Base-by-base conservation (phyloP, 2,329 filamentous ascomycete species). In the Escovopsis sp. region DNA sequence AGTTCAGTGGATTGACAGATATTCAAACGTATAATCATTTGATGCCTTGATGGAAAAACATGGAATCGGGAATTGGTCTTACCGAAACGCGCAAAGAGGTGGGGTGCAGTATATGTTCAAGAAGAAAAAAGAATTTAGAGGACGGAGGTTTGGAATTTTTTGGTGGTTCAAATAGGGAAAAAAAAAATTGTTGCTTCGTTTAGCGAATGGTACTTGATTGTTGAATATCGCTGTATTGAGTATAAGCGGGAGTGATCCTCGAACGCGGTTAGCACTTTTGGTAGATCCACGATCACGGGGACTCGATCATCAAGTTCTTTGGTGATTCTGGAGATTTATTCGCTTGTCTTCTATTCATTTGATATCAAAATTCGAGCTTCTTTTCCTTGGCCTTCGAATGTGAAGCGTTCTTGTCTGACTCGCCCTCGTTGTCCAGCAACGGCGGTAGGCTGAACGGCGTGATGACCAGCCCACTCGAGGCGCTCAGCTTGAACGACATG, bases 371-470 rank as follows among this genome's bases (percentile, higher is more conserved):
- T 41, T 91, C 84, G 40, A 93, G 54, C 49, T 82, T 78, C 44
- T 70, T 69, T 52, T 85, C 85, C 41, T 69, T 72, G 3, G 71
- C 68, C 49, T 72, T 72, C 47, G 60, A 62, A 40, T 73, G 58
- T 33, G 62, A 57, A 55, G 57, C 34, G 61, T 58, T 44, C 56
- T 60, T 52, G 8, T 43, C 40, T 6, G 47, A 39, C 12, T 63
- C 61, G 26, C 67, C 64, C 49, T 87, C 85, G 28, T 30, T 30
- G 2, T 82, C 85, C 43, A 87, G 84, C 35, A 89, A 68, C 0
- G 91, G 91, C 26, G 91, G 91, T 36, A 98, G 67, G 57, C 83
- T 91, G 61, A 87, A 95, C 0, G 87, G 86, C 53, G 81, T 84
- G 49, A 98, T 86, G 34, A 85, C 74, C 50, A 98, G 77, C 41